Percentiles rank a stretch among this genome's conserved stretches.
Conservation (phyloP, 2,329 filamentous ascomycete genomes). For the Penicillium sp. region DNA sequence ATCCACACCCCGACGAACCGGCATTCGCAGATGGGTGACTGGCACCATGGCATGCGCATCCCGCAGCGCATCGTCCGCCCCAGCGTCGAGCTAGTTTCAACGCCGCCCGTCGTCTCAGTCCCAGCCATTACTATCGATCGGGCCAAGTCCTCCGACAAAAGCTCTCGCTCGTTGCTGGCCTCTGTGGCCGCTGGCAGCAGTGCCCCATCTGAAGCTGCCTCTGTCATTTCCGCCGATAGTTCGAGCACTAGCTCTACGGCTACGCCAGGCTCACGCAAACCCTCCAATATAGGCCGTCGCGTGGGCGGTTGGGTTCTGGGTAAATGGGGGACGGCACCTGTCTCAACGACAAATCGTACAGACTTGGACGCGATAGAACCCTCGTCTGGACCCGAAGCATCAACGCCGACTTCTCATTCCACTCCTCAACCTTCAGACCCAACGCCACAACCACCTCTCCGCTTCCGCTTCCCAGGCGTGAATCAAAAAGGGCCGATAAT, state of each 20-base stretch:
- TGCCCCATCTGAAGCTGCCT: slow-evolving; percentile 19
- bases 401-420: slow-evolving; percentile 13
- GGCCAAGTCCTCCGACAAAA: slow-evolving; percentile 21
- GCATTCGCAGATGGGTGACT: slow-evolving; percentile 66
- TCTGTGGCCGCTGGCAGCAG: slow-evolving; percentile 30
- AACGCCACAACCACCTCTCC: slow-evolving; percentile 49
- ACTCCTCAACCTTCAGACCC: slow-evolving; percentile 58
- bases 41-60: slow-evolving; percentile 44
- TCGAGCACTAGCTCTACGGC: slow-evolving; percentile 18
- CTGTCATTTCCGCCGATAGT: slow-evolving; percentile 21
- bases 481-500: slow-evolving; percentile 71
- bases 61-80: slow-evolving; percentile 46
- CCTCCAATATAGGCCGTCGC: slow-evolving; percentile 45
- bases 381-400: slow-evolving; percentile 7
- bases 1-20: slow-evolving; percentile 74
- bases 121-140: slow-evolving; percentile 34
- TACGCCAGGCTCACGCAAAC: slow-evolving; percentile 19
- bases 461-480: slow-evolving; percentile 60
- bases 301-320: slow-evolving; percentile 62
- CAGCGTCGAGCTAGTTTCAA: slow-evolving; percentile 38
- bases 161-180: slow-evolving; percentile 33
- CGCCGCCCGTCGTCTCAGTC: slow-evolving; percentile 36
- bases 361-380: slow-evolving; percentile 3
- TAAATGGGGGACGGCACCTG: slow-evolving; percentile 55
- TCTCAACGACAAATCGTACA: slow-evolving; percentile 10